phyloP scores from a whole-genome alignment of 2,329 filamentous ascomycete species.

The Pseudogymnoascus sp. region DNA sequence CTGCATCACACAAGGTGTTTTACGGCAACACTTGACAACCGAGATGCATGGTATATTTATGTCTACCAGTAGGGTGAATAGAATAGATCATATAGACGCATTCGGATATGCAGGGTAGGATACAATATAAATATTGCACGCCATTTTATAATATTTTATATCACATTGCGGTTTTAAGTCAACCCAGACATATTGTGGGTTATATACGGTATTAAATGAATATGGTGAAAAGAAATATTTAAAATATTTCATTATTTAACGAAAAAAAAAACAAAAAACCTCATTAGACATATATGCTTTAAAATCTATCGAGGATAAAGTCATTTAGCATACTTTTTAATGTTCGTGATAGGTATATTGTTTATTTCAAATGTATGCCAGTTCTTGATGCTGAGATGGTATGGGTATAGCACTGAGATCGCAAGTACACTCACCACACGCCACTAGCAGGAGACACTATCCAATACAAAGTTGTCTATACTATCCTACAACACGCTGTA shows the following conservation, averaged over 20 bases:
- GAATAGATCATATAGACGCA: neutral
- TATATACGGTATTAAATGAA: too few relatives aligned
- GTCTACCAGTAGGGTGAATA: neutral
- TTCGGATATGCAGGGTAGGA: neutral
- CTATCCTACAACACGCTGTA: conserved; percentile 1
- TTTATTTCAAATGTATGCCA: too few relatives aligned
- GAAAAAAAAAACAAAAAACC: too few relatives aligned
- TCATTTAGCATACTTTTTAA: too few relatives aligned
- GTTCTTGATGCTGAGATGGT: neutral
- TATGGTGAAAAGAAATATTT: too few relatives aligned
- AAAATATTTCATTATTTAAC: too few relatives aligned
- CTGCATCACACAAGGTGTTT: neutral
- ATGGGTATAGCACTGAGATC: neutral
- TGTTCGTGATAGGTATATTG: too few relatives aligned
- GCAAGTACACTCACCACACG: neutral
- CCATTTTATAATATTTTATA: neutral
- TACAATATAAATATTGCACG: neutral
- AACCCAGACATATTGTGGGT: too few relatives aligned
- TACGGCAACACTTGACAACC: neutral
- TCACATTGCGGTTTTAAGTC: neutral
- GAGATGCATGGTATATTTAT: neutral
- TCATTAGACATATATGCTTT: too few relatives aligned
- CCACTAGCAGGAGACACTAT: neutral
- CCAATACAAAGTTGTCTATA: conserved; percentile 1
- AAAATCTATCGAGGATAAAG: too few relatives aligned